phyloP scores from a whole-genome alignment of 2,329 filamentous ascomycete genomes.

The Exophiala spinifera region DNA sequence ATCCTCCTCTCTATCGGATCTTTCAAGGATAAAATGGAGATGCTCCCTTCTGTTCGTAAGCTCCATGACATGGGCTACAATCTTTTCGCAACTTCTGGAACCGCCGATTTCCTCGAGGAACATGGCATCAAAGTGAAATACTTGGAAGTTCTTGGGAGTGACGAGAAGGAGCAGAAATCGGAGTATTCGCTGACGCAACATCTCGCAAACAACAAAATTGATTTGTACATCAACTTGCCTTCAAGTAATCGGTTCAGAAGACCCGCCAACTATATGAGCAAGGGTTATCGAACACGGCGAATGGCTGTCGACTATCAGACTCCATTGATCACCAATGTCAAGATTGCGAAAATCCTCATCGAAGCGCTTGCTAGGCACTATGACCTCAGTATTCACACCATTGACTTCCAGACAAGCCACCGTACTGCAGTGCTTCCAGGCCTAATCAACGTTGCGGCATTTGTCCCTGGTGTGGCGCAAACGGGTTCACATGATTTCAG shows the following conservation, averaged over 20 bases:
- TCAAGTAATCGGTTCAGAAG: slow-evolving; percentile 96
- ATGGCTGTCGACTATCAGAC: slow-evolving; percentile 99
- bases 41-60: slow-evolving; percentile 88
- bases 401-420: slow-evolving; percentile 91
- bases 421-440: slow-evolving; percentile 70
- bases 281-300: slow-evolving; percentile 91
- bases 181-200: slow-evolving; percentile 98
- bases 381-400: slow-evolving; percentile 73
- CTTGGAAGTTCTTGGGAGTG: slow-evolving; percentile 76
- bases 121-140: slow-evolving; percentile 91
- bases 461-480: slow-evolving; percentile 69
- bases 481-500: slow-evolving; percentile 66
- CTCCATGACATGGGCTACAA: slow-evolving; percentile 90
- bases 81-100: slow-evolving; percentile 92
- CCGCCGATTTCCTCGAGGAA: slow-evolving; percentile 92
- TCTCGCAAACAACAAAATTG: slow-evolving; percentile 94
- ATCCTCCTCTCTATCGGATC: slow-evolving; percentile 92
- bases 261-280: slow-evolving; percentile 97
- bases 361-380: slow-evolving; percentile 91
- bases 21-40: slow-evolving; percentile 97
- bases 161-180: slow-evolving; percentile 80
- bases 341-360: slow-evolving; percentile 96
- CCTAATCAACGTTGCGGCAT: slow-evolving; percentile 74
- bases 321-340: slow-evolving; percentile 95
- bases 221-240: slow-evolving; percentile 98